phyloP scores from a whole-genome alignment of 1,284 basidiomycete genomes.

The Cronartium quercuum region DNA sequence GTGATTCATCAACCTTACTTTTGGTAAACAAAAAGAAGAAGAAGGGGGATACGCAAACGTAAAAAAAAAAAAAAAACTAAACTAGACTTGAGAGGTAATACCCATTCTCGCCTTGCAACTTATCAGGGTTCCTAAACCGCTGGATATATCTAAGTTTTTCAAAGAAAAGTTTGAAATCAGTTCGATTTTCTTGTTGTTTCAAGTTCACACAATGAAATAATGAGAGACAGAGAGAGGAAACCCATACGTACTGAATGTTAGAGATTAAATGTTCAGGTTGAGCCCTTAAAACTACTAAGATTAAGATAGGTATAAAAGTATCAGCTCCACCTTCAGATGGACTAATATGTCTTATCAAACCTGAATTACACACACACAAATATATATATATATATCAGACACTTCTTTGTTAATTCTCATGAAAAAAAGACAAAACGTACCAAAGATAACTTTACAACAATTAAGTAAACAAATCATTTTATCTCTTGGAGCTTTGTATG shows the following conservation, averaged over 20 bases:
- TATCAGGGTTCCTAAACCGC: slow-evolving; percentile 81
- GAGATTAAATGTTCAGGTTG: slow-evolving; percentile 89
- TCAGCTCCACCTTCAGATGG: slow-evolving; percentile 57
- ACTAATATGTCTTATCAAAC: slow-evolving; percentile 24
- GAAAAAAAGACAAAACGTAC: slow-evolving; percentile 54
- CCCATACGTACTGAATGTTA: slow-evolving; percentile 72
- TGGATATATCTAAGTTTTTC: slow-evolving; percentile 70
- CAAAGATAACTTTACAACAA: slow-evolving; percentile 98
- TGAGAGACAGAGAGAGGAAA: not conserved
- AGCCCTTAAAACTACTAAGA: slow-evolving; percentile 85
- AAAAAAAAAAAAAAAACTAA: slow-evolving; percentile 50
- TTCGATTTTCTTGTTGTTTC: not conserved
- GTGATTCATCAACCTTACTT: too few relatives aligned
- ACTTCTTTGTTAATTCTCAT: slow-evolving; percentile 37
- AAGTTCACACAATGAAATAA: not conserved
- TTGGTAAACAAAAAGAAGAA: too few relatives aligned
- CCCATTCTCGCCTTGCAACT: slow-evolving; percentile 87
- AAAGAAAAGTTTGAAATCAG: not conserved
- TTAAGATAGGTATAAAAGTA: slow-evolving; percentile 87
- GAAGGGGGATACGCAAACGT: slow-evolving; percentile 40
- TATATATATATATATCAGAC: not conserved
- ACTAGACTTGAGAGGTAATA: slow-evolving; percentile 95
- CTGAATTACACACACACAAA: not conserved
- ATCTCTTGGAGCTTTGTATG: slow-evolving; percentile 96
- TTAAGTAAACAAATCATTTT: slow-evolving; percentile 97